Evolutionary conservation across 306 rosid species (phyloP).

Genomic region (Cucurbita maxima): DNA sequence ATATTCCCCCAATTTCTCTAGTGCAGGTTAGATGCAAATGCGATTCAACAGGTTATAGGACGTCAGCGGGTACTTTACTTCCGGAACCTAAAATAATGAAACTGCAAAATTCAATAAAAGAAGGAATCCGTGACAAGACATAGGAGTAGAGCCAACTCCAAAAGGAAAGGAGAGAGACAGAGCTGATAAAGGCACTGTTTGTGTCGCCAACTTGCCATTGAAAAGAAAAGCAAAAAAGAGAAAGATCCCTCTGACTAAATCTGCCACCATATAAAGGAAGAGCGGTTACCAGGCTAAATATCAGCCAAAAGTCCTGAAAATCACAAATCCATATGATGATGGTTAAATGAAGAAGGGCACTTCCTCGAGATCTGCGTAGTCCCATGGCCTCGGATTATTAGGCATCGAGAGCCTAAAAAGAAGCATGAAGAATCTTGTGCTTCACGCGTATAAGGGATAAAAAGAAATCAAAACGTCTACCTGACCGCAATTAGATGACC

Average conservation of each 20-base stretch:
- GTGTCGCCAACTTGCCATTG: conserved; percentile 17
- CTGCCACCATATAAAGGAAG: conserved; percentile 12
- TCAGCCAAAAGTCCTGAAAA: conserved; percentile 5
- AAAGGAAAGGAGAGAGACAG: conserved; percentile 26
- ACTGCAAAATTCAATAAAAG: conserved; percentile 18
- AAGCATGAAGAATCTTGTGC: conserved; percentile 33
- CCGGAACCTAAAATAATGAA: conserved; percentile 12
- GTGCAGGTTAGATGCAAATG: neutral
- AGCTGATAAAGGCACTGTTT: conserved; percentile 43
- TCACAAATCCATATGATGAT: conserved; percentile 7
- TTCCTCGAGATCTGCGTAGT: conserved; percentile 68
- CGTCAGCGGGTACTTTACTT: neutral
- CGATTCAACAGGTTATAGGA: neutral
- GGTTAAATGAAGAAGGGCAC: conserved; percentile 14
- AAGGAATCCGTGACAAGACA: conserved; percentile 37
- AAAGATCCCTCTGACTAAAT: conserved; percentile 14
- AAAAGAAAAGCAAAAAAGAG: conserved; percentile 18
- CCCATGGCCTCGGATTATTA: conserved; percentile 23
- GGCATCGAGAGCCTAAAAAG: conserved; percentile 20
- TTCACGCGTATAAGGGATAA: conserved; percentile 41
- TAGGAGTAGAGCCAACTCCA: conserved; percentile 20
- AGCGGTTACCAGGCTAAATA: conserved; percentile 4
- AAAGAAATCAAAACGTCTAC: conserved; percentile 3
- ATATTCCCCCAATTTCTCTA: neutral
- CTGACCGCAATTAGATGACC: conserved; percentile 8